Evolutionary conservation across 2,329 filamentous ascomycete species (phyloP), one percentile per base, ranked within the genome.

Genomic region (Epichloe bromicola): DNA sequence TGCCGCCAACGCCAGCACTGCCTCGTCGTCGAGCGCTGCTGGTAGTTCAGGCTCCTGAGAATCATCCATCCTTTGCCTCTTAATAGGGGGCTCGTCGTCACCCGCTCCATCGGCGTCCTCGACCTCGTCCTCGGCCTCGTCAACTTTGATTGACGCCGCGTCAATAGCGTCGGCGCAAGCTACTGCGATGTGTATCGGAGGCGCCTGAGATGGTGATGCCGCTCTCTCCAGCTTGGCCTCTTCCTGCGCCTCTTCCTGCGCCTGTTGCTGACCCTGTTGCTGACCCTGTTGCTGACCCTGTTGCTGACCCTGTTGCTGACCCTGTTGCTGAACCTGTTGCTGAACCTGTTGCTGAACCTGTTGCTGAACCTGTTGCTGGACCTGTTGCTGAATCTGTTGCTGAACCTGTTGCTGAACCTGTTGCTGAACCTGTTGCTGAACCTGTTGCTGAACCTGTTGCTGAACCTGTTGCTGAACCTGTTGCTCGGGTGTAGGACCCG

Each of bases 1-100:
- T 3, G 67, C 70, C 17, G 72, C 70, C 41, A 77, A 59, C 7
- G 70, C 73, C 54, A 77, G 55, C 12, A 77, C 70, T 5, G 72
- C 72, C 51, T 74, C 72, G 52, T 76, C 74, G 30, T 74, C 71
- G 14, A 74, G 58, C 1, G 63, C 58, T 1, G 62, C 56, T 8
- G 63, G 59, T 15, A 67, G 64, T 11, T 60, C 55, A n/a, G 54
- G 33, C 3, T 59, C 61, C 4, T 63, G 61, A 4, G 52, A 37
- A 12, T 68, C 65, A 5, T 68, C 65, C 5, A 74, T 54, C 34
- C 68, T 65, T 39, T 60, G 67, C 10, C 72, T 67, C 55, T 75
- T 76, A 4, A 65, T 59, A 5, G 59, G 58, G 58, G 67, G 70
- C 48, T 68, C 64, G 4, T 70, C 63, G 6, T 50, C 47, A 8